These are phyloP conservation scores for Verticillium isaacii DNA, from an alignment of 2,329 filamentous ascomycete genomes.

Conservation along the genomic window DNA sequence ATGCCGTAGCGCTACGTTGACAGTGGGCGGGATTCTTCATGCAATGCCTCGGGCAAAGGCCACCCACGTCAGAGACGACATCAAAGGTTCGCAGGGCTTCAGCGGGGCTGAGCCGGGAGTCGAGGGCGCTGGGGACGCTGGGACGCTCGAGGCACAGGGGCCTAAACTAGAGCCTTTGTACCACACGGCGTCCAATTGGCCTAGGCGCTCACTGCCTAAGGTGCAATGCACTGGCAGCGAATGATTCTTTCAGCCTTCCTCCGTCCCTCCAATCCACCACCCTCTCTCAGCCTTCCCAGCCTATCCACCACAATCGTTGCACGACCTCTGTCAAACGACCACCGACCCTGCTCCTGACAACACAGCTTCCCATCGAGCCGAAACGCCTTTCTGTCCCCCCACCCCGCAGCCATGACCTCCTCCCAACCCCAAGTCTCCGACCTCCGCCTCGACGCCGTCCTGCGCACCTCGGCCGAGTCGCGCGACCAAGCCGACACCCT, in stretches of 20 bases:
- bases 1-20: neutral
- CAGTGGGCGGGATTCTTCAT: neutral
- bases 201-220: neutral
- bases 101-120: neutral
- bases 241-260: neutral
- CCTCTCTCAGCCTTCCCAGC: neutral
- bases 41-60: neutral
- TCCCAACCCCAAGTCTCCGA: conserved; percentile 29
- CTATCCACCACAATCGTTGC: no score
- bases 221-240: neutral
- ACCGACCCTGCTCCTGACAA: neutral
- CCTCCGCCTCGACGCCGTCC: conserved; percentile 57
- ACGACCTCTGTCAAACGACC: neutral
- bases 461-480: conserved; percentile 68
- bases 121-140: no score
- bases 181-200: neutral
- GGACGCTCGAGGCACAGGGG: neutral
- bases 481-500: conserved; percentile 67
- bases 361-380: neutral
- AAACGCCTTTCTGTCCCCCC: neutral
- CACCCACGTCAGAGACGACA: neutral
- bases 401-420: conserved; percentile 27
- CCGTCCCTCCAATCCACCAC: neutral
- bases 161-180: neutral
- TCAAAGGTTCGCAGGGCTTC: neutral